Conservation (phyloP, 768 basidiomycete genomes). For the Boletellus emodensis region DNA sequence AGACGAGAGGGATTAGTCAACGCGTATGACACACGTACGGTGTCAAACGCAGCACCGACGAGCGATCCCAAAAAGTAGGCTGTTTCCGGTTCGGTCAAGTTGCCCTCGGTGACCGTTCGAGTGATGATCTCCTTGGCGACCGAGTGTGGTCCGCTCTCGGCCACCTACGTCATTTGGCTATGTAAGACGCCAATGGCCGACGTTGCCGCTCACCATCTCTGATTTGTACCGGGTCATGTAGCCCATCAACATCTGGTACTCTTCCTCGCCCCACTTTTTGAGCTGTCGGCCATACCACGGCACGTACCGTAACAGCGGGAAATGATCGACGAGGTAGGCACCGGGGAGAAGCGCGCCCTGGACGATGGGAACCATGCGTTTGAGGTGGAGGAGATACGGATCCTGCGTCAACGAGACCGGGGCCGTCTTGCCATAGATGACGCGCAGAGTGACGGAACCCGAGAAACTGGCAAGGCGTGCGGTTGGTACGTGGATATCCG, state of each 20-base stretch:
- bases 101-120: constrained; percentile 41
- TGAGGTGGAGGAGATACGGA: constrained; percentile 25
- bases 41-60: constrained; percentile 62
- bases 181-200: no score
- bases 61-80: constrained; percentile 59
- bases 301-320: constrained; percentile 41
- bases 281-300: constrained; percentile 60
- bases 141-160: constrained; percentile 19
- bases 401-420: constrained; percentile 15
- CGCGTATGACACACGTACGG: constrained; percentile 24
- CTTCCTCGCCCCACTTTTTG: constrained; percentile 49
- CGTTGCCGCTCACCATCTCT: constrained; percentile 39
- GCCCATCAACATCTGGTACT: constrained; percentile 45
- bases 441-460: constrained; percentile 23
- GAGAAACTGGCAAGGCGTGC: constrained; percentile 18
- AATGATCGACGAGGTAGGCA: constrained; percentile 33
- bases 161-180: constrained; percentile 4
- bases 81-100: constrained; percentile 47
- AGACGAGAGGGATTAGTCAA: background rate
- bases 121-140: constrained; percentile 55
- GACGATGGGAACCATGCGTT: constrained; percentile 28
- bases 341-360: constrained; percentile 31
- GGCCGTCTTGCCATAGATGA: constrained; percentile 28
- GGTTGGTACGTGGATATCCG: rapidly evolving
- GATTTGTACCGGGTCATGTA: constrained; percentile 43